Percentiles rank a stretch among this genome's conserved stretches.
phyloP scores from a whole-genome alignment of 108 stramenopile genomes.

The Nitzschia sp. region DNA sequence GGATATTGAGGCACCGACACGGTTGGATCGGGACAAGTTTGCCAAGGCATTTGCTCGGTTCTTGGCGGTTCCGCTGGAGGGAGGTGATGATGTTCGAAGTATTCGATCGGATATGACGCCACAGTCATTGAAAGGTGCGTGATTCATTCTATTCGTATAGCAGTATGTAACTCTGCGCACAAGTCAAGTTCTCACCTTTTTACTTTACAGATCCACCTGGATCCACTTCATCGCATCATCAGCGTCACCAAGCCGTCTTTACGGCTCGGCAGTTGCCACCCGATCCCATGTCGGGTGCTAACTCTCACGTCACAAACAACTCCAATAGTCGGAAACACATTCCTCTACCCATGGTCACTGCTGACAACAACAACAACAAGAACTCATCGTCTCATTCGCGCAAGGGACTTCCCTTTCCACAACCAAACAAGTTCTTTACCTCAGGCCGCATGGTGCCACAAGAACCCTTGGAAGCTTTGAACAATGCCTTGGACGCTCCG shows the following conservation, averaged over 20 bases:
- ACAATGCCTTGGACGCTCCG: background rate
- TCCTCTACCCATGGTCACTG: constrained; percentile 30
- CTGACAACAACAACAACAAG: too few species aligned
- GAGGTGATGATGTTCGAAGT: constrained; percentile 29
- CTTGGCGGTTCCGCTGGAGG: constrained; percentile 65
- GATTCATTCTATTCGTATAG: background rate
- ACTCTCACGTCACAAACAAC: constrained; percentile 27
- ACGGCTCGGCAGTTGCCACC: background rate
- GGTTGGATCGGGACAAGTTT: constrained; percentile 86
- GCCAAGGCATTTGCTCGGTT: constrained; percentile 82
- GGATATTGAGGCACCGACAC: constrained; percentile 88
- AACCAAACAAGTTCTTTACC: background rate
- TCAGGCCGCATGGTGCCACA: background rate
- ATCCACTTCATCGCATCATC: background rate
- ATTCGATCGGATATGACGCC: constrained; percentile 34
- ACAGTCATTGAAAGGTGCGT: constrained; percentile 29
- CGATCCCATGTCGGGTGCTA: background rate
- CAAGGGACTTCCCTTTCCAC: background rate
- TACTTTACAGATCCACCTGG: background rate
- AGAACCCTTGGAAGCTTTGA: background rate
- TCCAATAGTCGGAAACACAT: constrained; percentile 19
- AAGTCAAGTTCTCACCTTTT: background rate
- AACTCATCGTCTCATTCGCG: background rate
- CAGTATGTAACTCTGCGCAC: background rate
- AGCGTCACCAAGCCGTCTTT: background rate